Evolutionary conservation across 306 rosid species (phyloP).

Genomic region (Corylus heterophylla): DNA sequence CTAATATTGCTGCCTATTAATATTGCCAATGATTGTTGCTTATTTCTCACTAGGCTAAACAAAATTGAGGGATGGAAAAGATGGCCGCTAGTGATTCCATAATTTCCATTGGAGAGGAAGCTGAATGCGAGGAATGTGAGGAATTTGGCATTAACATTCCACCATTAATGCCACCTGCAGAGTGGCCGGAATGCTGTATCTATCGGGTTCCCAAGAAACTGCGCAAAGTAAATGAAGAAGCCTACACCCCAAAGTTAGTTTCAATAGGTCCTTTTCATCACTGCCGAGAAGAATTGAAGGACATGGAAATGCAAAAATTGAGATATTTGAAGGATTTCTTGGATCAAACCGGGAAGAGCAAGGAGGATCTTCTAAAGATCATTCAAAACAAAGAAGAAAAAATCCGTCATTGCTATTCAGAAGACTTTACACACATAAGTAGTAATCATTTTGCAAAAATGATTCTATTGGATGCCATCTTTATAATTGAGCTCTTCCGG

Average conservation of each 20-base stretch:
- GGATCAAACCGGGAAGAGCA: not conserved
- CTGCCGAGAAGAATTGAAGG: constrained; percentile 6
- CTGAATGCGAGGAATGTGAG: too few species aligned
- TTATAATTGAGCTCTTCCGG: constrained; percentile 28
- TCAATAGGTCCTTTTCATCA: constrained; percentile 25
- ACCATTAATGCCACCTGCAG: not conserved
- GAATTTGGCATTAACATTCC: not conserved
- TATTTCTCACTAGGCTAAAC: too few species aligned
- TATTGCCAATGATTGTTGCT: too few species aligned
- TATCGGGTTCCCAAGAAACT: constrained; percentile 8
- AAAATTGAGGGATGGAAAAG: too few species aligned
- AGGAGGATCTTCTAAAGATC: not conserved
- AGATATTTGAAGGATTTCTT: not conserved
- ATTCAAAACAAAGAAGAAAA: not conserved
- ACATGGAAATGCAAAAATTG: constrained; percentile 16
- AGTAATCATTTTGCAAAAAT: not conserved
- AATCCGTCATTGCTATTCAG: not conserved
- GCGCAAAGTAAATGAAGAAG: not conserved
- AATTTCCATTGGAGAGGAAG: too few species aligned
- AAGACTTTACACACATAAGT: not conserved
- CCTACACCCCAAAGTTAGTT: constrained; percentile 25
- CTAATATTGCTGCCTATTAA: too few species aligned
- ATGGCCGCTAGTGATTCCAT: too few species aligned
- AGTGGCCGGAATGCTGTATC: constrained; percentile 11
- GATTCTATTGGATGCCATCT: constrained; percentile 22